Base-by-base conservation (phyloP, 169 alveolate genomes). In the Plasmodium gaboni region DNA sequence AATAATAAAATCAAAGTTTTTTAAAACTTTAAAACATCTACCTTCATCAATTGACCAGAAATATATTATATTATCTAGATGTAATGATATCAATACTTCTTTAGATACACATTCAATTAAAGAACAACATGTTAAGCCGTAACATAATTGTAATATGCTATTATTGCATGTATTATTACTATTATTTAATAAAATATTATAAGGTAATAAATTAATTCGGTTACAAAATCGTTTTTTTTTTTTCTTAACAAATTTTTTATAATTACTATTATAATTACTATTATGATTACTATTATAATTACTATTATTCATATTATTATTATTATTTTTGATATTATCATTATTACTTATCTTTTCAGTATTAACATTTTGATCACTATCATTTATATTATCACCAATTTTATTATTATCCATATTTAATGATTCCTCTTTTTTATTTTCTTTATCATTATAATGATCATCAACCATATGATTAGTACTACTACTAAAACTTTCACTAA, bases 41-140 rank as follows among this genome's bases (percentile, higher is more conserved):
- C 92, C 92, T 53, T 86, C 92, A 71, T 86, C 92, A 10, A 86
- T 22, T n/a, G 92, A 86, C 92, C 92, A 86, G 24, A 86, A 70
- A 70, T 24, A 70, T 44, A 86, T 17, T 46, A 53, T 70, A 55
- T 86, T 86, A 71, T 86, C 76, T 9, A 69, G 1, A 42, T 86
- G 87, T 13, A 86, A 65, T 1, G 92, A 86, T 42, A 86, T 86
- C 72, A 86, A 51, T 22, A 86, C 48, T 42, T 86, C 92, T n/a
- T 57, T 86, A 1, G 92, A 86, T 32, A 86, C 42, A 65, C 92
- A 86, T 46, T 86, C 87, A 46, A 86, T 86, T 38, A 70, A 53
- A 53, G 86, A 44, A 2, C 86, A 44, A 63, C 87, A 86, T 1
- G 92, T 57, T 19, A 86, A 38, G n/a, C 92, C 92, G 46, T 70